These are phyloP conservation scores for Cryptosporidium andersoni DNA, from an alignment of 169 alveolate species.

Conservation along the genomic window DNA sequence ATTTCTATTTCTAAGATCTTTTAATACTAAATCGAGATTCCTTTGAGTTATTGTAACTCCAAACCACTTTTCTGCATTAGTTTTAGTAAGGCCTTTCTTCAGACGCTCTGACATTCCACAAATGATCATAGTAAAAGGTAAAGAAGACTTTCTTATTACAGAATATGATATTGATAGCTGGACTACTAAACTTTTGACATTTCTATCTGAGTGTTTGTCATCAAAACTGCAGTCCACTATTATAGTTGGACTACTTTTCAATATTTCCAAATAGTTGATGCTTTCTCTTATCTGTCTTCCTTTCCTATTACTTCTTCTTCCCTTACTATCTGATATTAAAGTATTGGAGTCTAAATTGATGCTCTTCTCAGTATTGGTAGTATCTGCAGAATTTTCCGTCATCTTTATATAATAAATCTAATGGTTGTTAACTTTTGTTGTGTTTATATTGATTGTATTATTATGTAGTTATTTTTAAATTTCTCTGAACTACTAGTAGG, in stretches of 20 bases:
- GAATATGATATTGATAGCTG: conserved; percentile 57
- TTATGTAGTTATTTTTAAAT: too few species aligned
- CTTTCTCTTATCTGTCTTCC: background rate
- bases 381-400: too few species aligned
- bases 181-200: conserved; percentile 50
- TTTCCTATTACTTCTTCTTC: conserved; percentile 1
- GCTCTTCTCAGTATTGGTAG: too few species aligned
- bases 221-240: conserved; percentile 53
- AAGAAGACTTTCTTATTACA: conserved; percentile 41
- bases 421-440: too few species aligned
- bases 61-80: conserved; percentile 46
- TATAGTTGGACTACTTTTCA: conserved; percentile 28
- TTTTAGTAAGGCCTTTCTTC: conserved; percentile 29
- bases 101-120: conserved; percentile 60
- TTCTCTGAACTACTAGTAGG: too few species aligned
- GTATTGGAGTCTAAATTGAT: too few species aligned
- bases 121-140: conserved; percentile 31
- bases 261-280: conserved; percentile 11
- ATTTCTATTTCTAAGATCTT: background rate
- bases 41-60: conserved; percentile 20
- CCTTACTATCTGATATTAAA: background rate
- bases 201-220: conserved; percentile 51
- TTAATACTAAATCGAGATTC: background rate
- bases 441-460: too few species aligned
- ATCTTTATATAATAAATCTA: too few species aligned